Evolutionary conservation across 2,329 filamentous ascomycete genomes (phyloP).

Genomic region (Pseudocercospora crystallina): DNA sequence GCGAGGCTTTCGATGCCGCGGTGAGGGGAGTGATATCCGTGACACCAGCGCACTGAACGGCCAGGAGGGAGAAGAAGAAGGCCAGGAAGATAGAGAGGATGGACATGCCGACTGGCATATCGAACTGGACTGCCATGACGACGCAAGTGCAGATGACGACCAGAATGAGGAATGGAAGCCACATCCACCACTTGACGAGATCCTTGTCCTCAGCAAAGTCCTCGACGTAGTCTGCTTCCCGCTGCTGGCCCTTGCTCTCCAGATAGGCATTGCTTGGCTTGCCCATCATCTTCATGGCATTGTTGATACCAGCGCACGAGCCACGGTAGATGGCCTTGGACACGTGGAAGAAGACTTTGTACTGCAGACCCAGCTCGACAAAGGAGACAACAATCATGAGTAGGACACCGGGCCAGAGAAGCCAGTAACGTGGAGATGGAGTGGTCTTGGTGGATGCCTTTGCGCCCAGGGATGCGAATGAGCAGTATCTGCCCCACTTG

Average conservation of each 20-base stretch:
- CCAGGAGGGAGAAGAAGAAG: slow-evolving; percentile 62
- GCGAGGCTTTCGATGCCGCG: slow-evolving; percentile 66
- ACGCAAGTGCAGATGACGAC: slow-evolving; percentile 50
- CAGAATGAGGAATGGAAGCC: slow-evolving; percentile 49
- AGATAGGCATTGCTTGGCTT: slow-evolving; percentile 45
- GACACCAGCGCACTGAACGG: slow-evolving; percentile 57
- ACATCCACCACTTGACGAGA: slow-evolving; percentile 56
- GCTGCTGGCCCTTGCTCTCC: slow-evolving; percentile 41
- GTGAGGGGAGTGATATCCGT: slow-evolving; percentile 64
- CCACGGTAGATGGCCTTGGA: slow-evolving; percentile 52
- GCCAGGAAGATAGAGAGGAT: slow-evolving; percentile 57
- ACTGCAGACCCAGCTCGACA: slow-evolving; percentile 37
- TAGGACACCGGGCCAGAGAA: slow-evolving; percentile 54
- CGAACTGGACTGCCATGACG: slow-evolving; percentile 55
- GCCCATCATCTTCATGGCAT: slow-evolving; percentile 39
- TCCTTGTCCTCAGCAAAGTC: slow-evolving; percentile 51
- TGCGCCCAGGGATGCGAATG: slow-evolving; percentile 41
- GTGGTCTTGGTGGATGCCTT: slow-evolving; percentile 40
- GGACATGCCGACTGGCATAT: slow-evolving; percentile 58
- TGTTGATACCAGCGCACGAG: slow-evolving; percentile 45
- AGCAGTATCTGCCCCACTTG: slow-evolving; percentile 46
- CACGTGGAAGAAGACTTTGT: slow-evolving; percentile 46
- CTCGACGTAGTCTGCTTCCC: slow-evolving; percentile 47
- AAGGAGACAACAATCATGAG: slow-evolving; percentile 54
- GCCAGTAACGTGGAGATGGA: slow-evolving; percentile 53